Evolutionary conservation across 208 protist genomes (phyloP), one percentile per base, ranked within the genome.

Genomic region (Crithidia mellificae): DNA sequence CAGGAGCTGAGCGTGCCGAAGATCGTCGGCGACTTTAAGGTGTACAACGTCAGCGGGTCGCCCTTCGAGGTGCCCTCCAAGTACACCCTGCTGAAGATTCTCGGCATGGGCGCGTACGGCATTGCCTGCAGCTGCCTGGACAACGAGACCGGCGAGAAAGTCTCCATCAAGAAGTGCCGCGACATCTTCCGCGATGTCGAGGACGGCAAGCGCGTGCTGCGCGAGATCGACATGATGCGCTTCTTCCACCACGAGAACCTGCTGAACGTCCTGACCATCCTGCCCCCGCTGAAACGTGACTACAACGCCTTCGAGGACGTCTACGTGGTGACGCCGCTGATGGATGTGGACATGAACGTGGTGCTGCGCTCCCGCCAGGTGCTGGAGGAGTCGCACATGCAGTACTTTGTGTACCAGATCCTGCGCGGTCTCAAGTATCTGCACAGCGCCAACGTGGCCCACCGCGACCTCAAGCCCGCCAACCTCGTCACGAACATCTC

Each of bases 111-210:
- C 22, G 89, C 94, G 12, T 97, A 97, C 63, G 94, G 94, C 34
- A 81, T 95, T 2, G 94, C 97, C 5, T 95, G 90, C 53, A 78
- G 81, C 24, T 89, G 85, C 7, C 64, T 90, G n/a, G 90, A 97
- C 73, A 80, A 88, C 66, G 66, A 68, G 38, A 89, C 78, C 1
- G 84, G 92, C 15, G 57, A 85, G 46, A 84, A 96, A 14, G 97
- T 99, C 0, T 98, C 98, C 15, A 99, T 99, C 51, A 99, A 99
- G 72, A 98, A 98, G 49, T 97, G 99, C 44, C 78, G 62, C 32
- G 89, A 95, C 57, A 85, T 98, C 29, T 99, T 99, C 76, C 87
- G 97, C 25, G 91, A 98, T 59, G 47, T 98, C 1, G 94, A 97
- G 34, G 98, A 99, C 63, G 90, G 93, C 22, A 97, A 98, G 49